phyloP scores from a whole-genome alignment of 2,329 filamentous ascomycete species.

The Trichoderma sp. region DNA sequence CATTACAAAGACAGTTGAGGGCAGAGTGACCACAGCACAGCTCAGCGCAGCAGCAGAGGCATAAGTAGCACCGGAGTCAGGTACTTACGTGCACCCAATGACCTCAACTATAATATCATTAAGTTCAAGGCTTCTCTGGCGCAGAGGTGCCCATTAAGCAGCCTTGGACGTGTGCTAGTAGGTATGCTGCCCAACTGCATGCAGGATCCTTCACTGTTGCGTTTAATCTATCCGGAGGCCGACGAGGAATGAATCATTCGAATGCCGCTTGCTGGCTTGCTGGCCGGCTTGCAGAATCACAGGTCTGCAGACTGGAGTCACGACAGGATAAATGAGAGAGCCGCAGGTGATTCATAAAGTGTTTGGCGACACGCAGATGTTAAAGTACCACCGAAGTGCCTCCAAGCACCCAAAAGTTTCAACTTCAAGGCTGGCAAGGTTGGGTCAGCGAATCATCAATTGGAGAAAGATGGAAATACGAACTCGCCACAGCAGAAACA shows the following conservation, averaged over 20 bases:
- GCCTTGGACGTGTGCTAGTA: not conserved
- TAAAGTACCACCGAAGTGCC: not conserved
- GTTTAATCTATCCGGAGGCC: not conserved
- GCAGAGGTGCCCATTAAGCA: not conserved
- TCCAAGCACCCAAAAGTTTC: not conserved
- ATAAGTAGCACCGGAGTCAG: not conserved
- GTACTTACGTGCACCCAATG: not conserved
- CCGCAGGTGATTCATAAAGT: not conserved
- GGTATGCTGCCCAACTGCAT: not conserved
- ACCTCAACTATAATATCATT: not conserved
- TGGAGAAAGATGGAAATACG: not conserved
- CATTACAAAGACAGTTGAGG: not conserved
- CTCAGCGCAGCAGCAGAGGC: not conserved
- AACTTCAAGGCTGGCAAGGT: not conserved
- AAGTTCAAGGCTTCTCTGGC: not conserved
- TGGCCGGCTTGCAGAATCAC: not conserved
- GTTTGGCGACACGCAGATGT: not conserved
- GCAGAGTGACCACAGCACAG: not conserved
- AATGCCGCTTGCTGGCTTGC: not conserved
- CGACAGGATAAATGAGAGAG: not conserved
- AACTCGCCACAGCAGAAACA: not conserved
- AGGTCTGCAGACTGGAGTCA: not conserved
- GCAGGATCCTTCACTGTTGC: not conserved
- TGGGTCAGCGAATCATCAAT: not conserved
- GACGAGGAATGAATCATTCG: not conserved